Base-by-base conservation (phyloP, 441 rosid genomes). In the Eruca vesicaria region DNA sequence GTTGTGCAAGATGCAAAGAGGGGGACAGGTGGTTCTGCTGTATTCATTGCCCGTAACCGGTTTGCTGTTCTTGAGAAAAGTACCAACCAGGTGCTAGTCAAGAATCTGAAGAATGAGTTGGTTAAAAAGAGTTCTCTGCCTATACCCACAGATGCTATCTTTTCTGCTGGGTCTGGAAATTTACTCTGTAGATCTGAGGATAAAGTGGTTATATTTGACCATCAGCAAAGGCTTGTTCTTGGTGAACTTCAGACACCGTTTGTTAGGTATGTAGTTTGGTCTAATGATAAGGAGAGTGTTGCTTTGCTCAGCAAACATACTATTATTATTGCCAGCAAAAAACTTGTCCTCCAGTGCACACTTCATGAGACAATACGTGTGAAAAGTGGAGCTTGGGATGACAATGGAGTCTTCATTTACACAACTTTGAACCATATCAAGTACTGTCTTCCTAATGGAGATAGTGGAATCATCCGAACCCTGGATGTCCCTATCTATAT, bases 371-470 rank as follows among this genome's bases (percentile, higher is more conserved):
- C 93, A 29, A 88, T 89, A 29, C 90, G 93, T 58, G 94, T 92
- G 66, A 90, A 92, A 63, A 89, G 98, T 71, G 98, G 96, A 78
- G 93, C 94, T 14, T 92, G 97, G 98, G 96, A 90, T 63, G 98
- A 92, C 18, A 89, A 89, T 76, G 93, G 93, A 77, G 92, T 89
- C 43, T 90, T 92, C 75, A 92, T 90, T 23, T 92, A 89, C 72
- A 88, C 94, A 12, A 92, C 98, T 2, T 29, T 90, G 64, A 90
- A 90, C 66, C 98, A 92, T 66, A 85, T 92, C 33, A 92, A 93
- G 80, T 93, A 90, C 68, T 91, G 97, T 79, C 90, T 90, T 15
- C 98, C 98, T 21, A 93, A 90, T 84, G 97, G 97, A 6, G 98
- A 90, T 70, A 89, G 84, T 69, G 98, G 98, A 56, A 90, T 89